Base-by-base conservation (phyloP, 306 rosid species). In the Morella rubra region DNA sequence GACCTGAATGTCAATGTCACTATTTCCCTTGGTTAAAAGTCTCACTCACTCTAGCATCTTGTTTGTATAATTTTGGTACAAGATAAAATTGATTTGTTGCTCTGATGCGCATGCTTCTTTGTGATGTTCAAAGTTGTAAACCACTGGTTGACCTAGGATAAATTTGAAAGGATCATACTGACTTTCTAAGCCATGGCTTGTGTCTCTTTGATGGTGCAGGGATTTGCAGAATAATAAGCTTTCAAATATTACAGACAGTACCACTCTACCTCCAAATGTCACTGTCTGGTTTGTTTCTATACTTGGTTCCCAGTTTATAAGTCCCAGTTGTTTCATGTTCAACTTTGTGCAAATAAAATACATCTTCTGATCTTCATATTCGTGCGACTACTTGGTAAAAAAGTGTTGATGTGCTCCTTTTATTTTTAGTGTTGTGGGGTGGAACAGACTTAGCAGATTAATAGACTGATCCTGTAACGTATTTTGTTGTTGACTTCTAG, bases 221-320 rank as follows among this genome's bases (percentile, higher is more conserved):
- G 91, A 96, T 67, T 81, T 96, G 85, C 91, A 88, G 86, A 87
- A 92, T 78, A 96, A 96, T 69, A 3, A 41, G 6, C 72, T 96
- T 79, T 60, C 89, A 67, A 46, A 65, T 78, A 81, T 96, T 82
- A 61, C 81, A 49, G 98, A 93, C 85, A 89, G 76, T 60, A 84
- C 53, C 5, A 22, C 32, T 75, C 72, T 87, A 77, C 97, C 90
- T 75, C 82, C 60, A 44, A 92, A 96, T 80, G 91, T 92, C 84
- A 81, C 98, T 4, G 84, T 96, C 80, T 74, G 87, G 99, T 96
- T 81, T 51, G 87, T 24, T 84, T 89, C 86, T 70, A 76, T 62
- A 73, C 89, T 79, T 53, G 52, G 15, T 41, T 72, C 68, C 7
- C 60, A 75, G 73, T 59, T 54, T 77, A 49, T 9, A 49, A 9